Base-by-base conservation (phyloP, 176 grass and related monocot genomes). In the Poa pratensis region DNA sequence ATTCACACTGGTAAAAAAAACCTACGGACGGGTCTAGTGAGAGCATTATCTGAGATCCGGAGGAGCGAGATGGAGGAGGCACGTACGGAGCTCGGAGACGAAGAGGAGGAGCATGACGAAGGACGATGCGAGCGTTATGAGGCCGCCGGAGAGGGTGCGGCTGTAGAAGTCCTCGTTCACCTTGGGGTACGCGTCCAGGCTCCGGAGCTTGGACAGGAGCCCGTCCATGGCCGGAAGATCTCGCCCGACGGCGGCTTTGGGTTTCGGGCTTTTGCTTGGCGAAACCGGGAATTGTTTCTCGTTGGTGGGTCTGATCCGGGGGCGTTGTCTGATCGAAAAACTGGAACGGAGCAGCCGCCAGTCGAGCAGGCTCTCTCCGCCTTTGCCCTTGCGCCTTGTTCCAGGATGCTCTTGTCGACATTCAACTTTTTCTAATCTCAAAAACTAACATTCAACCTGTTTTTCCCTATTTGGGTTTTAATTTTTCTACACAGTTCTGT, bases 151-250 rank as follows among this genome's bases (percentile, higher is more conserved):
- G 79, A 97, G 91, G 55, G 94, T 97, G 86, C 94, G 83, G 78
- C 89, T 92, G 85, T 94, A 97, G 94, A 97, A 97, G 75, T 97
- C 94, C 85, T 97, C 94, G 89, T 97, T 94, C 80, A 97, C 90
- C 83, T 97, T 97, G 27, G 94, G 94, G 79, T 92, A 94, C 27
- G 92, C 87, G n/a, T 97, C 94, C 83, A 97, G 87, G 79, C 28
- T 94, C 20, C 94, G 94, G 39, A 97, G 87, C 79, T 90, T 97
- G 69, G 85, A 85, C 75, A 92, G 46, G 63, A 94, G 79, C 52
- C 85, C 83, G 70, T 94, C 89, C 94, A 97, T 97, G 87, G 59
- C 77, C 26, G 88, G 16, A 34, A 68, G 78, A 78, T 86, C 64
- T 86, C 73, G 73, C 34, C 49, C 39, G 39, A 40, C 39, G 39